These are phyloP conservation scores for Glycine tomentella DNA, from an alignment of 306 rosid genomes.

Conservation along the genomic window DNA sequence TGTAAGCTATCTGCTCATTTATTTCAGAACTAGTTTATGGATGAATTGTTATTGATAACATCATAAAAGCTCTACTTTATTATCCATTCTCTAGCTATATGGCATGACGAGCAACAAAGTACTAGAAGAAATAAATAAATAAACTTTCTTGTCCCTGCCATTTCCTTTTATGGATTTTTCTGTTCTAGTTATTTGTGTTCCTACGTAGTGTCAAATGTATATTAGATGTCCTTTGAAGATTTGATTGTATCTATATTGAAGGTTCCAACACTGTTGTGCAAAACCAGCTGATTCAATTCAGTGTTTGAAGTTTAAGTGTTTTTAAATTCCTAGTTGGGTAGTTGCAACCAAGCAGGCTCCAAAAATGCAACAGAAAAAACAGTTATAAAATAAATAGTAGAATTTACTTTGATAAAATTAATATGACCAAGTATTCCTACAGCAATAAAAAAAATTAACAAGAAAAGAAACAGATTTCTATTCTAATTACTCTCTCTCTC, in stretches of 20 bases:
- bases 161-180: constrained; percentile 1
- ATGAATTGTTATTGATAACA: constrained; percentile 1
- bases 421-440: constrained; percentile 1
- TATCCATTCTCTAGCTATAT: constrained; percentile 1
- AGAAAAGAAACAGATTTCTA: background rate
- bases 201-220: background rate
- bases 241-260: constrained; percentile 1
- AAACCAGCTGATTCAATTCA: background rate
- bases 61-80: constrained; percentile 1
- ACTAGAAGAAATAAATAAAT: background rate
- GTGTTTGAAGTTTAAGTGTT: background rate
- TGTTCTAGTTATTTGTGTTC: constrained; percentile 4
- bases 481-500: background rate
- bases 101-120: background rate
- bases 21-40: constrained; percentile 9
- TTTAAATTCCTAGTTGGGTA: background rate
- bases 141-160: constrained; percentile 7
- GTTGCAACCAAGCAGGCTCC: background rate
- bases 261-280: background rate
- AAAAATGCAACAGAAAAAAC: background rate
- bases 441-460: background rate
- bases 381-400: background rate
- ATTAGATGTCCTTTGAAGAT: background rate
- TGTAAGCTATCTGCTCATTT: background rate
- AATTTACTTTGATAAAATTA: background rate